Evolutionary conservation across 2,329 filamentous ascomycete genomes (phyloP).

Genomic region (Colletotrichum liriopes): DNA sequence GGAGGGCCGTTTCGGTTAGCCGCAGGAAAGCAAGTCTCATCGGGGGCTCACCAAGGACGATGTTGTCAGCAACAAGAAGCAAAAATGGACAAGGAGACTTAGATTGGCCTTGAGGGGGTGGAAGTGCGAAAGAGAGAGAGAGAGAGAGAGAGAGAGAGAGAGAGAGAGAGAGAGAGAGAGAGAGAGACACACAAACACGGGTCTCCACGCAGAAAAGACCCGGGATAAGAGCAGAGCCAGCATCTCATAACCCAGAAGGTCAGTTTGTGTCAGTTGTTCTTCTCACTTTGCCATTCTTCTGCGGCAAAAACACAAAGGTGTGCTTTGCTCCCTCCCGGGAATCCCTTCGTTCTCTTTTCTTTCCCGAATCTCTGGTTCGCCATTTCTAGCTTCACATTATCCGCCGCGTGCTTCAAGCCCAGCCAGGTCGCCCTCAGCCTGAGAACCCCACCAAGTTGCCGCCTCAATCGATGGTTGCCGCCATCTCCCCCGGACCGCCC

Average conservation of each 20-base stretch:
- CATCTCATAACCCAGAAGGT: not conserved
- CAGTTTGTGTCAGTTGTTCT: not conserved
- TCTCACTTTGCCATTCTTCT: not conserved
- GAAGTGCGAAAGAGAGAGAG: not conserved
- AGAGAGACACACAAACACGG: not conserved
- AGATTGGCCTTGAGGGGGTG: not conserved
- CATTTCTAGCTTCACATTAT: not conserved
- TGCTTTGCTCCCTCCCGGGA: not conserved
- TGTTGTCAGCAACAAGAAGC: not conserved
- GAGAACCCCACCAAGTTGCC: not conserved
- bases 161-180: not conserved
- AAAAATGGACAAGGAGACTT: slow-evolving; percentile 1
- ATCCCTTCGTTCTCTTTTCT: not conserved
- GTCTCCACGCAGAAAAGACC: not conserved
- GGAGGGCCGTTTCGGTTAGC: slow-evolving; percentile 9
- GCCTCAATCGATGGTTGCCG: not conserved
- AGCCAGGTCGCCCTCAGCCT: not conserved
- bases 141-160: not conserved
- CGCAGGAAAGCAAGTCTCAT: not conserved
- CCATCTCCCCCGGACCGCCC: not conserved
- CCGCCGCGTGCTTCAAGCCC: not conserved
- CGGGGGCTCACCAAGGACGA: not conserved
- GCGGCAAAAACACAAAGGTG: not conserved
- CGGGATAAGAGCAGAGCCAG: not conserved
- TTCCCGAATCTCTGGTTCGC: not conserved